Conservation (phyloP, 495 filamentous ascomycete genomes). For the Tuber microsphaerosporum region DNA sequence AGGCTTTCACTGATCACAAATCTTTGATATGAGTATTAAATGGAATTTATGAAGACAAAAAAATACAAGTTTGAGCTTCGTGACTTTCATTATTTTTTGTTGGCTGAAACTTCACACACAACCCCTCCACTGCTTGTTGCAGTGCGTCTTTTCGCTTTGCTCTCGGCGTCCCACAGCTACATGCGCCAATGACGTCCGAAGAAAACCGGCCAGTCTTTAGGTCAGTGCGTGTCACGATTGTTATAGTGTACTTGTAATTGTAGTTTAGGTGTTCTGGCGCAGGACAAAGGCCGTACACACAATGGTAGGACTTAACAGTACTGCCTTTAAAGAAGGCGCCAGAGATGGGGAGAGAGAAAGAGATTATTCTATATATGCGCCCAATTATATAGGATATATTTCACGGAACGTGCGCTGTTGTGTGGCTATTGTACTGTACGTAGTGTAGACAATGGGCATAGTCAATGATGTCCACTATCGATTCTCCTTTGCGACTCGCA, state of each 20-base stretch:
- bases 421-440: neutral
- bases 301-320: neutral
- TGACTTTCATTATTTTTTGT: slow-evolving; percentile 1
- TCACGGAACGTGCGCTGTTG: neutral
- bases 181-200: neutral
- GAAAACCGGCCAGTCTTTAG: neutral
- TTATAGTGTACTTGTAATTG: neutral
- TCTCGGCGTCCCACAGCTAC: neutral
- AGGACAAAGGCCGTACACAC: no score
- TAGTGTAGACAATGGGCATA: neutral
- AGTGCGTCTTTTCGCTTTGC: neutral
- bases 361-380: neutral
- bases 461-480: neutral
- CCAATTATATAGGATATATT: neutral
- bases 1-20: neutral
- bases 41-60: neutral
- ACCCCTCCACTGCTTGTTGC: neutral
- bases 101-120: neutral
- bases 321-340: neutral
- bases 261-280: neutral
- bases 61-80: slow-evolving; percentile 2
- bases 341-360: neutral
- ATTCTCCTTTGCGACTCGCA: neutral
- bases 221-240: neutral
- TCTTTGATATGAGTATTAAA: neutral